Percentiles rank a stretch among this genome's conserved stretches.
Conservation (phyloP, 768 basidiomycete species). For the Rhodosporidiobolus sp. region DNA sequence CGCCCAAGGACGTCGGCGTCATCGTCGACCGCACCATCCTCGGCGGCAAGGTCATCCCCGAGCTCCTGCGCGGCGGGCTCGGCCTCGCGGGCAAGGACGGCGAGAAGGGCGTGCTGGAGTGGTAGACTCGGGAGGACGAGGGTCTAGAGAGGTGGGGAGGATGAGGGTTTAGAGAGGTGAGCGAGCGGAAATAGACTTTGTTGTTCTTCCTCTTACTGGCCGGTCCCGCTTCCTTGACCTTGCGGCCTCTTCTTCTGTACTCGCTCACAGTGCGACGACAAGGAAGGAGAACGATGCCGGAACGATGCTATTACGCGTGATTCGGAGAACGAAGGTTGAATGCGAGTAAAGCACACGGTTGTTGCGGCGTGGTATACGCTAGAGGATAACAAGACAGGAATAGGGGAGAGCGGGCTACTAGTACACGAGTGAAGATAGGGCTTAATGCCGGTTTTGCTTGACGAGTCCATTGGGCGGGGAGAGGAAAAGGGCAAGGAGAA, state of each 20-base stretch:
- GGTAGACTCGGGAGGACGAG: conserved; percentile 37
- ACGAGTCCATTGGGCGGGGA: background rate
- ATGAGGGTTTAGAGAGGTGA: too few relatives aligned
- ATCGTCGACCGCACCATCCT: conserved; percentile 82
- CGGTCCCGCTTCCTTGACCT: too few relatives aligned
- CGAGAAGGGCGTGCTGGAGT: conserved; percentile 44
- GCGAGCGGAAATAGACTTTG: background rate
- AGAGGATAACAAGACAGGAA: too few relatives aligned
- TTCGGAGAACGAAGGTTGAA: too few relatives aligned
- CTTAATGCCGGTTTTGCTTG: background rate
- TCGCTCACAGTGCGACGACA: too few relatives aligned
- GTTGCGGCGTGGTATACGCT: too few relatives aligned
- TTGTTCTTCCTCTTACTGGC: background rate
- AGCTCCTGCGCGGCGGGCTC: conserved; percentile 78
- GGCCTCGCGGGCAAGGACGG: conserved; percentile 56
- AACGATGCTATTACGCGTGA: too few relatives aligned
- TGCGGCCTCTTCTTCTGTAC: too few relatives aligned
- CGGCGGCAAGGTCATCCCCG: conserved; percentile 74
- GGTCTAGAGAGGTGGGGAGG: too few relatives aligned
- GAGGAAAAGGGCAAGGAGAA: background rate
- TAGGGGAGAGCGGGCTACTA: background rate
- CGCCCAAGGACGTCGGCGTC: conserved; percentile 79
- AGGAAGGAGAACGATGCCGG: too few relatives aligned
- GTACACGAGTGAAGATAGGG: background rate
- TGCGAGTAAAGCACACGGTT: too few relatives aligned